phyloP scores from a whole-genome alignment of 2,329 filamentous ascomycete genomes.

The Coniochaeta sp. region DNA sequence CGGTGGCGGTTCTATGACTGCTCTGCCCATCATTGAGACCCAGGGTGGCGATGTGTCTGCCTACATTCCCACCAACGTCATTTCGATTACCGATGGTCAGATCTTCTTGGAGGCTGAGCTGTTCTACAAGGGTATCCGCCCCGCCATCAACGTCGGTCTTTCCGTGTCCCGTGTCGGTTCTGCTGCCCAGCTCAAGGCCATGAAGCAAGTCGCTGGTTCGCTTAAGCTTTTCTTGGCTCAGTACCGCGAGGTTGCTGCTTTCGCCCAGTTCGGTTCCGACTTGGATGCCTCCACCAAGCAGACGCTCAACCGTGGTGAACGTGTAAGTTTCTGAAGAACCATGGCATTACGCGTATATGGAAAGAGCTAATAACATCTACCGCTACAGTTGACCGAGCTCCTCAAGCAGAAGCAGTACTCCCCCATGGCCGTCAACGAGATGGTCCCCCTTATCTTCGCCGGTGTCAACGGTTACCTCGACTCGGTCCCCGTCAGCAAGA shows the following conservation, averaged over 20 bases:
- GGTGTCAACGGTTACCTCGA: conserved; percentile 98
- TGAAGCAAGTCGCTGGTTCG: conserved; percentile 99
- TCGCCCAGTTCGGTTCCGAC: conserved; percentile 99
- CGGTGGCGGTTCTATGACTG: conserved; percentile 93
- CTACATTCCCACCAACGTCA: conserved; percentile 99
- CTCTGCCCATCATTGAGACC: conserved; percentile 96
- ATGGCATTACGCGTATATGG: background rate
- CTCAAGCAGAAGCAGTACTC: conserved; percentile 99
- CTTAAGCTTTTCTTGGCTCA: conserved; percentile 99
- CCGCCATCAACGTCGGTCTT: conserved; percentile 99
- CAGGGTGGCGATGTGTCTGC: conserved; percentile 99
- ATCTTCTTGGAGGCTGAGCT: conserved; percentile 99
- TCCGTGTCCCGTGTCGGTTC: conserved; percentile 99
- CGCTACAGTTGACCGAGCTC: conserved; percentile 72
- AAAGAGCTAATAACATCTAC: conserved; percentile 15
- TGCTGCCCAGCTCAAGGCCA: conserved; percentile 98
- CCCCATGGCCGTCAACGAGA: conserved; percentile 98
- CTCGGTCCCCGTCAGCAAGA: conserved; percentile 79
- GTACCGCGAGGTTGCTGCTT: conserved; percentile 99
- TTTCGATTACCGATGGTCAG: conserved; percentile 99
- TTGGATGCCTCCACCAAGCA: conserved; percentile 98
- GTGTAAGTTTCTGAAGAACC: conserved; percentile 50
- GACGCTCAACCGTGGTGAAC: conserved; percentile 95
- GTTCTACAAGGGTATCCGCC: conserved; percentile 99
- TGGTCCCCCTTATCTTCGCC: conserved; percentile 98